A percentile compares a stretch with the other conserved stretches of the same genome.
phyloP scores from a whole-genome alignment of 805 yeast genomes.

The Pichia kluyveri region DNA sequence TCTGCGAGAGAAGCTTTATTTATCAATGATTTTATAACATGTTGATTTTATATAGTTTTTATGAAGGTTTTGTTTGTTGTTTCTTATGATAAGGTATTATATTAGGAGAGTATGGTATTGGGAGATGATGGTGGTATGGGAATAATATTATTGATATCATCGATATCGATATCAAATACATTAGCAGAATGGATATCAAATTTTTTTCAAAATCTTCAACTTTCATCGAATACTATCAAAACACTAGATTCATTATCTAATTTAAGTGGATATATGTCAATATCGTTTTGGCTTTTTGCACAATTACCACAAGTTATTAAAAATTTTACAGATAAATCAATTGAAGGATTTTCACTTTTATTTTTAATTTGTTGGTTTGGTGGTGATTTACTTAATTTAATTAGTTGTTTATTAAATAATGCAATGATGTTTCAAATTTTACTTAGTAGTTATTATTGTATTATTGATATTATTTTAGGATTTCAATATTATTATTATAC shows the following conservation, averaged over 20 bases:
- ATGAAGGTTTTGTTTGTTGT: too few species aligned
- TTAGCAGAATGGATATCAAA: too few species aligned
- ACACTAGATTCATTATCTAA: slow-evolving; percentile 15
- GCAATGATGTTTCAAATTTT: slow-evolving; percentile 41
- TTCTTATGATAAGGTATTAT: too few species aligned
- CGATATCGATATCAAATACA: too few species aligned
- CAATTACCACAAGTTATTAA: slow-evolving; percentile 62
- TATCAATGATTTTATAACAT: too few species aligned
- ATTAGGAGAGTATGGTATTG: too few species aligned
- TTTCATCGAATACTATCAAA: background rate
- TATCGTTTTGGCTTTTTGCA: slow-evolving; percentile 62
- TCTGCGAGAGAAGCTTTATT: too few species aligned
- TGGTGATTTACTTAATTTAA: slow-evolving; percentile 52
- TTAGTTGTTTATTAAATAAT: slow-evolving; percentile 37
- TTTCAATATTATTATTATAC: slow-evolving; percentile 42
- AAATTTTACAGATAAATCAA: slow-evolving; percentile 50
- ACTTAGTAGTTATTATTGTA: slow-evolving; percentile 39
- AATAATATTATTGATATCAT: too few species aligned
- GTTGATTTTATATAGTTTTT: too few species aligned
- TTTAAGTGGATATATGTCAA: slow-evolving; percentile 30
- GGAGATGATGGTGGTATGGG: too few species aligned
- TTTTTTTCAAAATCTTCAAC: background rate
- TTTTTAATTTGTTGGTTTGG: slow-evolving; percentile 56
- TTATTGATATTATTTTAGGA: slow-evolving; percentile 36
- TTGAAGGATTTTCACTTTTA: slow-evolving; percentile 56